These are phyloP conservation scores for Draba incana DNA, from an alignment of 345 rosid genomes.

Conservation along the genomic window DNA sequence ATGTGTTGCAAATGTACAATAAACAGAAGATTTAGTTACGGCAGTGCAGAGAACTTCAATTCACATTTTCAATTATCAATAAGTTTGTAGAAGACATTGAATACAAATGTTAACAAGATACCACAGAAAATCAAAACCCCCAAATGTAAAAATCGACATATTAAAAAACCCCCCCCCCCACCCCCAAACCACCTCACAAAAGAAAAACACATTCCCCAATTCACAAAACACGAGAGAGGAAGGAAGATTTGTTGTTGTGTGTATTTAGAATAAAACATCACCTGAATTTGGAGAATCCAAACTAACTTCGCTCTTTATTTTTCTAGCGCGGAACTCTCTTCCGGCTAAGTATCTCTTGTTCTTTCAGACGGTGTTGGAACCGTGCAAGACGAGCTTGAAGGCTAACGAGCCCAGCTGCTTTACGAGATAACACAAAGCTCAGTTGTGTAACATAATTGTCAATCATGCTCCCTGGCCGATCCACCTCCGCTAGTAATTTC, in stretches of 20 bases:
- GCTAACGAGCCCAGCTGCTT: slow-evolving; percentile 89
- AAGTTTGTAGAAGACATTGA: slow-evolving; percentile 20
- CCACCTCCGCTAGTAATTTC: slow-evolving; percentile 93
- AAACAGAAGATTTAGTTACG: not conserved
- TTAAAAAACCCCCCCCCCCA: not conserved
- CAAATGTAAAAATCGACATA: slow-evolving; percentile 21
- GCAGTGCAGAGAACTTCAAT: slow-evolving; percentile 21
- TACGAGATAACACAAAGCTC: slow-evolving; percentile 92
- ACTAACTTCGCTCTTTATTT: slow-evolving; percentile 8
- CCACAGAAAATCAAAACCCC: slow-evolving; percentile 3
- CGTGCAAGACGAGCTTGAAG: slow-evolving; percentile 97
- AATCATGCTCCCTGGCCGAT: slow-evolving; percentile 92
- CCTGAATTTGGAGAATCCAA: slow-evolving; percentile 2
- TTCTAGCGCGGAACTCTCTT: slow-evolving; percentile 67
- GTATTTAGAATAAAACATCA: slow-evolving; percentile 27
- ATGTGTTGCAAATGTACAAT: slow-evolving; percentile 21
- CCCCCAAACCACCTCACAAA: not conserved
- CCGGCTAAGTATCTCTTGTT: slow-evolving; percentile 88
- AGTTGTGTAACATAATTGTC: slow-evolving; percentile 89
- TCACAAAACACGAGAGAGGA: slow-evolving; percentile 32
- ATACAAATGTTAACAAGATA: slow-evolving; percentile 27
- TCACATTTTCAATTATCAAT: slow-evolving; percentile 31
- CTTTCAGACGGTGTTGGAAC: slow-evolving; percentile 94
- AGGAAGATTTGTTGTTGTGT: slow-evolving; percentile 23
- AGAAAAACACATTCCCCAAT: slow-evolving; percentile 25